Evolutionary conservation across 306 rosid genomes (phyloP), one percentile per base, ranked within the genome.

Genomic region (Cicer judaicum): DNA sequence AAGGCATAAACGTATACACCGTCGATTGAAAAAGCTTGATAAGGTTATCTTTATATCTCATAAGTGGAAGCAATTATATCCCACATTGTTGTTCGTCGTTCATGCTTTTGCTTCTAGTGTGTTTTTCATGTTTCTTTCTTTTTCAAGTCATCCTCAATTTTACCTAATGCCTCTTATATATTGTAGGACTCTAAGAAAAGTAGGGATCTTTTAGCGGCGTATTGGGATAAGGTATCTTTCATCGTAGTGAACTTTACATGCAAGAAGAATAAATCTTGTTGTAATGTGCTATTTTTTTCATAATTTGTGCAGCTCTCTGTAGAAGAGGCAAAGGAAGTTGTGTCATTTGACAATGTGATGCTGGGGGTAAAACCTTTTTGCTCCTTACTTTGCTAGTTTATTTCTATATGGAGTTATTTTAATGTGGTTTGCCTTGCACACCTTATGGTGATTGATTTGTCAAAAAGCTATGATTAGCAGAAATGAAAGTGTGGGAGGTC

Each of bases 221-320:
- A 87, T 77, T 92, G 97, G 99, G 96, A 94, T 66, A 94, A 94
- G 96, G 99, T 90, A 89, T 43, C 43, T 8, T 74, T 74, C 52
- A 73, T 74, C 74, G 21, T 6, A 64, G 13, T 62, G 71, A 70
- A 43, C 73, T 80, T 43, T 72, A 49, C 78, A 47, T 78, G n/a
- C 9, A 64, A 42, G 64, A 61, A 6, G 40, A 59, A 54, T 60
- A 44, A 15, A 57, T 3, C 52, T 47, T 73, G 40, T 56, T 64
- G 59, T 39, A 2, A 41, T 50, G 64, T 79, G 49, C 78, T 83
- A 36, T 86, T 78, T 77, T 74, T 80, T 66, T 62, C 66, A 29
- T 75, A 13, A 72, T 64, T 56, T 74, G 11, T 82, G 71, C 78
- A 94, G 99, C 96, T 94, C 56, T 85, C 96, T 8, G 21, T 76